These are phyloP conservation scores for Abelmoschus esculentus DNA, from an alignment of 345 rosid species.

Conservation along the genomic window DNA sequence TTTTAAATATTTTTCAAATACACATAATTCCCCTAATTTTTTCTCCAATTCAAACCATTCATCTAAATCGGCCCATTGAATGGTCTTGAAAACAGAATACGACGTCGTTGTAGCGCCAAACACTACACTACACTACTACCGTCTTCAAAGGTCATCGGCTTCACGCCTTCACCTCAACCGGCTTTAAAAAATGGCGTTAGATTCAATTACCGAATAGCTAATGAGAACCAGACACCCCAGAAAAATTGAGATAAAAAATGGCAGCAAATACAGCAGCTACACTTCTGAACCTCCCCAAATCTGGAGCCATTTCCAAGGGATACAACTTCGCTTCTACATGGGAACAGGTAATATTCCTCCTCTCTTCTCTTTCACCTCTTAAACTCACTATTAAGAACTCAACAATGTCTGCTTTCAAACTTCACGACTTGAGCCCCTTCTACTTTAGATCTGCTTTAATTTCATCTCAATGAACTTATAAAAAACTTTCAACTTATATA, in stretches of 20 bases:
- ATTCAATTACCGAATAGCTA: background rate
- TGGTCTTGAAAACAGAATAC: constrained; percentile 15
- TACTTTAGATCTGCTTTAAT: constrained; percentile 4
- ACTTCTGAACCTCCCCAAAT: constrained; percentile 40
- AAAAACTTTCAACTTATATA: no score
- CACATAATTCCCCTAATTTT: no score
- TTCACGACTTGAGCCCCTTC: constrained; percentile 8
- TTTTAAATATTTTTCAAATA: no score
- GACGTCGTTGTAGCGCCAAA: background rate
- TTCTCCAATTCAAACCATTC: no score
- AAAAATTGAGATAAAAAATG: constrained; percentile 24
- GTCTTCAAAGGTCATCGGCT: background rate
- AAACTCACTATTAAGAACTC: no score
- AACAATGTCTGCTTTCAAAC: no score
- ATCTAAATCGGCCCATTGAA: no score
- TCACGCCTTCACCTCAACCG: background rate
- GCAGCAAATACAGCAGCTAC: constrained; percentile 45
- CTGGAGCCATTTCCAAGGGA: constrained; percentile 83
- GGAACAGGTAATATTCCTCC: constrained; percentile 70
- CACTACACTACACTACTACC: background rate
- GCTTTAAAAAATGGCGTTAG: constrained; percentile 4
- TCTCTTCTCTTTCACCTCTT: no score
- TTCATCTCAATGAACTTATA: background rate
- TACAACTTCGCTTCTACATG: constrained; percentile 90
- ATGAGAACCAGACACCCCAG: no score